These are phyloP conservation scores for Diaporthe ilicicola DNA, from an alignment of 2,329 filamentous ascomycete genomes.

Conservation along the genomic window DNA sequence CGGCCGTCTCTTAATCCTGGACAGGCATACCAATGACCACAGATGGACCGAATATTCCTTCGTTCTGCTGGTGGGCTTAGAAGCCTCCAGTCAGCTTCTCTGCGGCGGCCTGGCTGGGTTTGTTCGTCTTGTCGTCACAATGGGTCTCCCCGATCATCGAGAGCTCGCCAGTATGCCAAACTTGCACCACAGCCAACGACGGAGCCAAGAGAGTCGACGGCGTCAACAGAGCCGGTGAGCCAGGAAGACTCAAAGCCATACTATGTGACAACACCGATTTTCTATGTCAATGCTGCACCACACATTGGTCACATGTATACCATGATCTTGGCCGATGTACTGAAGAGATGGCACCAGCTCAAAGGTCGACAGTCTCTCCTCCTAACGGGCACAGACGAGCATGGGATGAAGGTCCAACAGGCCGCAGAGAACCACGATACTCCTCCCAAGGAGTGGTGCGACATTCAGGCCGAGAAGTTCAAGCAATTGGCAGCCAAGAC, in stretches of 20 bases:
- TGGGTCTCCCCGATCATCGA: conserved; percentile 6
- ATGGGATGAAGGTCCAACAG: conserved; percentile 96
- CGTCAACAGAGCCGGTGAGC: not conserved
- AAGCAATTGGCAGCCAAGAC: conserved; percentile 75
- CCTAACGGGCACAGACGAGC: conserved; percentile 94
- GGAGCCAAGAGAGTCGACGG: not conserved
- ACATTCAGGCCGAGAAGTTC: conserved; percentile 83
- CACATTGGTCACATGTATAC: conserved; percentile 96
- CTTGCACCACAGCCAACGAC: not conserved
- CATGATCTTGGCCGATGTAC: conserved; percentile 87
- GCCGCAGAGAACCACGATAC: conserved; percentile 77
- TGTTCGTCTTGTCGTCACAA: conserved; percentile 29
- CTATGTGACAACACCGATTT: conserved; percentile 96
- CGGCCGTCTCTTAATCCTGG: not conserved
- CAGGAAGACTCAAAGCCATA: conserved; percentile 72
- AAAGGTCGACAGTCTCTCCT: conserved; percentile 76
- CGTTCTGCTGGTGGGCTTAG: conserved; percentile 27
- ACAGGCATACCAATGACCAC: conserved; percentile 2
- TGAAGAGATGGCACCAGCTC: conserved; percentile 90
- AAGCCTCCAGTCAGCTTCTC: conserved; percentile 19
- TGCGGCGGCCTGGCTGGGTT: conserved; percentile 24
- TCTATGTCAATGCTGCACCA: conserved; percentile 97
- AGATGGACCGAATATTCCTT: conserved; percentile 31
- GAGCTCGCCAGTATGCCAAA: conserved; percentile 17
- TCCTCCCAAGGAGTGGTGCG: conserved; percentile 85